These are phyloP conservation scores for Oemleria cerasiformis DNA, from an alignment of 306 rosid species.

Conservation along the genomic window DNA sequence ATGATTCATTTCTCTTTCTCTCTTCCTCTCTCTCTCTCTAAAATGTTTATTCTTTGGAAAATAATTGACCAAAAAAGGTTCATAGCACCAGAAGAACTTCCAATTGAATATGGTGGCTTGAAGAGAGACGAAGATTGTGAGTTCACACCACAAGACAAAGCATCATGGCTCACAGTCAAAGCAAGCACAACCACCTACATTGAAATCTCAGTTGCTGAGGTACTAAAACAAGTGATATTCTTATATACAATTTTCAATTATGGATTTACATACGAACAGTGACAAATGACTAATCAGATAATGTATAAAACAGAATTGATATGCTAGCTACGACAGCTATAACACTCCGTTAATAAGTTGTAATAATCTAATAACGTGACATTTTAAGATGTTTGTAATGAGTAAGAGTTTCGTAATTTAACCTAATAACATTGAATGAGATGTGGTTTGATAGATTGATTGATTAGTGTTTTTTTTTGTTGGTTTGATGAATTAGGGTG, in stretches of 20 bases:
- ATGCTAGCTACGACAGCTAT: too few species aligned
- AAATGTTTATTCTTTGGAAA: background rate
- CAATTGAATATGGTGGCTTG: slow-evolving; percentile 76
- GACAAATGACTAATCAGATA: too few species aligned
- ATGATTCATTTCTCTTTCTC: background rate
- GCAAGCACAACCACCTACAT: slow-evolving; percentile 37
- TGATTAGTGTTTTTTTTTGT: background rate
- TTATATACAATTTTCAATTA: background rate
- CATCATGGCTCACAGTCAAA: slow-evolving; percentile 42
- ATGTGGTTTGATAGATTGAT: background rate
- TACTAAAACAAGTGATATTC: slow-evolving; percentile 9
- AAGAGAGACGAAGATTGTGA: slow-evolving; percentile 58
- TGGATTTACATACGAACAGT: background rate
- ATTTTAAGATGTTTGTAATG: too few species aligned
- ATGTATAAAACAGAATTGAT: too few species aligned
- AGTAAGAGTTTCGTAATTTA: too few species aligned
- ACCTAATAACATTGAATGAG: too few species aligned
- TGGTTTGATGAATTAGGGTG: slow-evolving; percentile 33
- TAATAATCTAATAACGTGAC: too few species aligned
- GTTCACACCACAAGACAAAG: slow-evolving; percentile 53
- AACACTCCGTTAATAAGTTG: too few species aligned
- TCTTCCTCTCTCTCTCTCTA: background rate
- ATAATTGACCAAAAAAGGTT: slow-evolving; percentile 34
- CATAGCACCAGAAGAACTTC: slow-evolving; percentile 70
- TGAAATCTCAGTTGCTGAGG: slow-evolving; percentile 61